Conservation (phyloP, 768 basidiomycete species). For the Calocybe cyanea region DNA sequence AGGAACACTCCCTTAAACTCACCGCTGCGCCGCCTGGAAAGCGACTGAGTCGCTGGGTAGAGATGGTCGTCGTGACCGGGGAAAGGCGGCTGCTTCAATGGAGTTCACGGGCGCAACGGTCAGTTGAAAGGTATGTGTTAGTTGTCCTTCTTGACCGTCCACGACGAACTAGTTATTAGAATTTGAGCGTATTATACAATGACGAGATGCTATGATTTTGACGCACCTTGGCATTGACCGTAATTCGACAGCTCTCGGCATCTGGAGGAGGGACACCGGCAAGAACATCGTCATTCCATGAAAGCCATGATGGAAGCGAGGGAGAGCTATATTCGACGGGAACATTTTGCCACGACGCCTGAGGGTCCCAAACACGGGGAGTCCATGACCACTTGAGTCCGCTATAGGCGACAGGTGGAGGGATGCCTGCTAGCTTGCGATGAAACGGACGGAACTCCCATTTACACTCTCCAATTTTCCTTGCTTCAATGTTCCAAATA, state of each 20-base stretch:
- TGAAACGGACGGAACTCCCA: constrained; percentile 91
- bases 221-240: constrained; percentile 71
- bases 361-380: constrained; percentile 96
- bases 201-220: background rate
- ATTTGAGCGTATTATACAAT: background rate
- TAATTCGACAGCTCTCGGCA: constrained; percentile 72
- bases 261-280: constrained; percentile 77
- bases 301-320: constrained; percentile 79
- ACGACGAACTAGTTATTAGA: constrained; percentile 50
- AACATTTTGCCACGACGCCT: constrained; percentile 77
- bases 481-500: constrained; percentile 98
- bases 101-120: constrained; percentile 63
- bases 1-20: constrained; percentile 7
- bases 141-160: constrained; percentile 70
- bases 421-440: constrained; percentile 81
- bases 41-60: constrained; percentile 43
- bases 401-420: constrained; percentile 77
- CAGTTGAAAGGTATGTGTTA: constrained; percentile 65
- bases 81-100: constrained; percentile 35
- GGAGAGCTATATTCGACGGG: constrained; percentile 81
- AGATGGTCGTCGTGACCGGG: constrained; percentile 40
- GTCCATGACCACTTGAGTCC: constrained; percentile 85
- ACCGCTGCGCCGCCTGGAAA: constrained; percentile 39
- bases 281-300: constrained; percentile 82
- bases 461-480: constrained; percentile 64